These are phyloP conservation scores for Ilyonectria destructans DNA, from an alignment of 2,329 filamentous ascomycete species.

Conservation along the genomic window DNA sequence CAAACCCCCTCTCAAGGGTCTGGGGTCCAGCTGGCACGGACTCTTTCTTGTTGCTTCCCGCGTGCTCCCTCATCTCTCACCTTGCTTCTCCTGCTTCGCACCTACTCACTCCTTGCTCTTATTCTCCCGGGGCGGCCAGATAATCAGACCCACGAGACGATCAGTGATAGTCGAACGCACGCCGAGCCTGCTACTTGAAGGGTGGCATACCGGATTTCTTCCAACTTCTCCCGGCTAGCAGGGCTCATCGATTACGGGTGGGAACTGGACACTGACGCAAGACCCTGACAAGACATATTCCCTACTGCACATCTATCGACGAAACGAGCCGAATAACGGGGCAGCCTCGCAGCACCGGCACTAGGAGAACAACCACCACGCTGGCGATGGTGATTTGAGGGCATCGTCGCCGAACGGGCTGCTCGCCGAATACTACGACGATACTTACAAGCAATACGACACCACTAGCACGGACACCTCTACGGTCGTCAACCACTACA, in stretches of 20 bases:
- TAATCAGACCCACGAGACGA: conserved; percentile 16
- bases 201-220: background rate
- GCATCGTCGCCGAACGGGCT: conserved; percentile 33
- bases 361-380: conserved; percentile 7
- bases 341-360: background rate
- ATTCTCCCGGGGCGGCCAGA: conserved; percentile 19
- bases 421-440: conserved; percentile 26
- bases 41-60: conserved; percentile 3
- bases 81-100: conserved; percentile 9
- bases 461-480: background rate
- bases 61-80: conserved; percentile 16
- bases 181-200: conserved; percentile 5
- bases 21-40: conserved; percentile 25
- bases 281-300: conserved; percentile 6
- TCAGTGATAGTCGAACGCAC: conserved; percentile 4
- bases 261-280: conserved; percentile 8
- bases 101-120: background rate
- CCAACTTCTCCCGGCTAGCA: background rate
- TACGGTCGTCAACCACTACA: background rate
- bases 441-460: conserved; percentile 15
- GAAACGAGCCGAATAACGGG: background rate
- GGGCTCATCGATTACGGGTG: conserved; percentile 10
- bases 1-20: conserved; percentile 9
- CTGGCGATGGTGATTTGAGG: conserved; percentile 33
- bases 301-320: conserved; percentile 1